Evolutionary conservation across 192 early-diverging fungal species (phyloP).

Genomic region (Coemansia sp.): DNA sequence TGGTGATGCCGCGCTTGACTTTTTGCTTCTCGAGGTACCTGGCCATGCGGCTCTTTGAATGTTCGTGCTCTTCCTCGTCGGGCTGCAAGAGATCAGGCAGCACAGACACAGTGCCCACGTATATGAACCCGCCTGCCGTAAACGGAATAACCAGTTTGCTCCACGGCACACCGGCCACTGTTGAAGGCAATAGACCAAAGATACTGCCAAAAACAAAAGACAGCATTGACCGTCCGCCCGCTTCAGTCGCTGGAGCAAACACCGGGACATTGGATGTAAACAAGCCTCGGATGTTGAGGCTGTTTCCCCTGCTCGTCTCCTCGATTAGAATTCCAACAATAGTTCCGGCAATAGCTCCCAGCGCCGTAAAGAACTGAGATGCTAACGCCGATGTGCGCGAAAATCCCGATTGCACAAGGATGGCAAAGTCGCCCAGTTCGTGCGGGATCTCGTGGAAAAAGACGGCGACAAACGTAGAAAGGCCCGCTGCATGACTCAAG

Average conservation of each 20-base stretch:
- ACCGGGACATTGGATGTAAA: slow-evolving; percentile 27
- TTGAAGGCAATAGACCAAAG: slow-evolving; percentile 32
- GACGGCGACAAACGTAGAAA: slow-evolving; percentile 81
- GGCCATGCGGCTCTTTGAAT: slow-evolving; percentile 14
- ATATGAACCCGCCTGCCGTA: slow-evolving; percentile 84
- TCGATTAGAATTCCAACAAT: slow-evolving; percentile 75
- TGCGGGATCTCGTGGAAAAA: slow-evolving; percentile 91
- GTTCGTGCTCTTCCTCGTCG: slow-evolving; percentile 49
- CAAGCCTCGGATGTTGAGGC: slow-evolving; percentile 30
- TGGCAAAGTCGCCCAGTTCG: slow-evolving; percentile 87
- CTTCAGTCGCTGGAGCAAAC: slow-evolving; percentile 24
- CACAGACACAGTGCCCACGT: slow-evolving; percentile 83
- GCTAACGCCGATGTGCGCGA: slow-evolving; percentile 70
- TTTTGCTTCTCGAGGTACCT: slow-evolving; percentile 11
- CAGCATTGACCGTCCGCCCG: slow-evolving; percentile 7
- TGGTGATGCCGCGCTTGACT: slow-evolving; percentile 26
- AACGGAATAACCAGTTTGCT: slow-evolving; percentile 84
- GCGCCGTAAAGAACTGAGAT: slow-evolving; percentile 77
- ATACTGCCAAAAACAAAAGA: slow-evolving; percentile 21
- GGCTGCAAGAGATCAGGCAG: slow-evolving; percentile 77
- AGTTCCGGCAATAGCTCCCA: slow-evolving; percentile 80
- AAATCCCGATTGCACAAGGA: slow-evolving; percentile 80
- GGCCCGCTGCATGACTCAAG: slow-evolving; percentile 75
- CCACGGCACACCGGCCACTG: slow-evolving; percentile 61
- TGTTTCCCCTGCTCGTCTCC: slow-evolving; percentile 58